phyloP scores from a whole-genome alignment of 2,329 filamentous ascomycete species.

The Penicillium sp. region DNA sequence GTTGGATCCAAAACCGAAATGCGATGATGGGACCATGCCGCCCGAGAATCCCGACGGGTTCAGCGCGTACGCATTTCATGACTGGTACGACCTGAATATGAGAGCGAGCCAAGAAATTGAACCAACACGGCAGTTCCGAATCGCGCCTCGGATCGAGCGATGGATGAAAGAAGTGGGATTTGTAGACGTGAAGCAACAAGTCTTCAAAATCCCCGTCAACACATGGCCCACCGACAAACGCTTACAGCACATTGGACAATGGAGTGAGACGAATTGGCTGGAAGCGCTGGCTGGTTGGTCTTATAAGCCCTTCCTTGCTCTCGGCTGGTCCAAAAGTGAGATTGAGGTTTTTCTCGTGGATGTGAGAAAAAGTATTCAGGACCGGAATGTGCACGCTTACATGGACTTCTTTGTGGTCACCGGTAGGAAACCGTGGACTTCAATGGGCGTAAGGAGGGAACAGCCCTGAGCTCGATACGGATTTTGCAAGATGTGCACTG shows the following conservation, averaged over 20 bases:
- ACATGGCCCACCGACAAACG: conserved; percentile 46
- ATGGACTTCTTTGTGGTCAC: conserved; percentile 36
- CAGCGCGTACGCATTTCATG: conserved; percentile 37
- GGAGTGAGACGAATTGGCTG: conserved; percentile 44
- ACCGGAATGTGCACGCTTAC: conserved; percentile 39
- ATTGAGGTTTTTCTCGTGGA: conserved; percentile 44
- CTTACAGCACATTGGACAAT: conserved; percentile 45
- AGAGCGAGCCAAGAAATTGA: conserved; percentile 41
- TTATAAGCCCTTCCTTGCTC: conserved; percentile 38
- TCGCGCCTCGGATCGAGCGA: conserved; percentile 49
- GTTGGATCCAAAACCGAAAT: conserved; percentile 42
- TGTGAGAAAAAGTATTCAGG: conserved; percentile 38
- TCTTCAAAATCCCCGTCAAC: conserved; percentile 50
- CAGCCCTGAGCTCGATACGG: too few relatives aligned
- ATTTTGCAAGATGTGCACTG: too few relatives aligned
- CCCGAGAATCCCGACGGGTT: conserved; percentile 36
- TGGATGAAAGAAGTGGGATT: conserved; percentile 55
- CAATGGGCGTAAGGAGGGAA: conserved; percentile 9
- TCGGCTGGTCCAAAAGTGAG: conserved; percentile 42
- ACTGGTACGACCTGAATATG: conserved; percentile 43
- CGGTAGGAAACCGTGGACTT: conserved; percentile 28
- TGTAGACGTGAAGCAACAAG: conserved; percentile 49
- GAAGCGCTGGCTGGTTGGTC: conserved; percentile 40
- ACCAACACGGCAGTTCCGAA: conserved; percentile 44
- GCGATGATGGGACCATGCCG: conserved; percentile 51